Conservation (phyloP, 257 asterid genomes). For the Primulina huaijiensis region DNA sequence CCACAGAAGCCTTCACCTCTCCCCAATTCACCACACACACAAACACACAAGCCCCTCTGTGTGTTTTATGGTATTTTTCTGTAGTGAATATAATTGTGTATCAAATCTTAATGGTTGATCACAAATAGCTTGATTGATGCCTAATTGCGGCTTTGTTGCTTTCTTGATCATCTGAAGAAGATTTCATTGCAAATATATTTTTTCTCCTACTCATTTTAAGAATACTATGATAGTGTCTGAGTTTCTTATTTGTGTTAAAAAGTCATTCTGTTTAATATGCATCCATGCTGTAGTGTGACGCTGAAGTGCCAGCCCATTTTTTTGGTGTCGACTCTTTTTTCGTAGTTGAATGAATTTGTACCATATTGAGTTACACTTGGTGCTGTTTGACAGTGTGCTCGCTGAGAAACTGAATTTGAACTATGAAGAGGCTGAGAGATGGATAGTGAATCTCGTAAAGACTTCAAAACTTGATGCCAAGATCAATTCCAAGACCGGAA, state of each 20-base stretch:
- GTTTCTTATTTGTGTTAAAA: background rate
- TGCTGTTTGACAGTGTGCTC: slow-evolving; percentile 56
- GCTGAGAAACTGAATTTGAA: slow-evolving; percentile 92
- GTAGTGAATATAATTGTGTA: background rate
- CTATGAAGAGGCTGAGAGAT: slow-evolving; percentile 88
- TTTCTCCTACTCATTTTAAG: background rate
- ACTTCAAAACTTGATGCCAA: slow-evolving; percentile 96
- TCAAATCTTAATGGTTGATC: background rate
- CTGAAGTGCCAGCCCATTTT: background rate
- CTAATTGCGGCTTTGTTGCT: background rate
- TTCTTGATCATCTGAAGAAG: background rate
- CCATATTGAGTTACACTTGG: background rate
- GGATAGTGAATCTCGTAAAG: slow-evolving; percentile 90
- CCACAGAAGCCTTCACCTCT: background rate
- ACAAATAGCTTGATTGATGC: background rate
- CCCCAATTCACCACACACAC: background rate
- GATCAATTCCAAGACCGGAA: slow-evolving; percentile 70
- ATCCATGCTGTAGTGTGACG: background rate
- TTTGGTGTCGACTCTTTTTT: background rate
- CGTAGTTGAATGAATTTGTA: background rate
- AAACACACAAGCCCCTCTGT: background rate
- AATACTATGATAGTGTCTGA: no score
- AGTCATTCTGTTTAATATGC: background rate
- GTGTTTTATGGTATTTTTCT: background rate
- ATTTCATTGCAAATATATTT: background rate